Base-by-base conservation (phyloP, 208 protist genomes). In the Porcisia hertigi region DNA sequence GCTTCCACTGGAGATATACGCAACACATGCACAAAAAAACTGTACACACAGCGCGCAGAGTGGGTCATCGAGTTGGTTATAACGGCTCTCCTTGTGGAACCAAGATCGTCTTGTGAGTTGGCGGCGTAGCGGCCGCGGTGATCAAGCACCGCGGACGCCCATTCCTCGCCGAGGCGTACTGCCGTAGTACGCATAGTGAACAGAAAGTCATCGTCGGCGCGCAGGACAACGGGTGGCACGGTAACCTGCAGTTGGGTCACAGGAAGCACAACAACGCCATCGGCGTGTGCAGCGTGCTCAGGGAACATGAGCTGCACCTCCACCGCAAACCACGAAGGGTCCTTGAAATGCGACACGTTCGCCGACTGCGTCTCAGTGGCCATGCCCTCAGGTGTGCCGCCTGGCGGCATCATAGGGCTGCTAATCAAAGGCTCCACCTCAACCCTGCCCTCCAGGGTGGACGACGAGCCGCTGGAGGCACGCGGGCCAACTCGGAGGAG, bases 131-230 rank as follows among this genome's bases (percentile, higher is more conserved):
- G 9, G 11, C 18, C 63, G 1, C 1, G 23, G 18, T 34, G 18
- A 43, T 11, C 1, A 34, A 36, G 20, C 41, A 39, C 16, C 36
- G 55, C n/a, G 30, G 20, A 16, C 54, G 41, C 47, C 52, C 69
- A 45, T 52, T 77, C 80, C 41, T 86, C 74, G 12, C 59, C 45
- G 8, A 78, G 30, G 39, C 77, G 72, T 69, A 82, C 75, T 18
- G 70, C 55, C 7, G 86, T 77, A 25, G 85, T 64, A 18, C 81
- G 80, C 63, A 86, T n/a, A 18, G 85, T 77, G 75, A 86, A 92
- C 8, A 94, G 69, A 49, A 95, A 86, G 39, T 81, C 64, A 57
- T 95, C 91, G 49, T 84, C 55, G n/a, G 92, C 74, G 36, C 86
- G 76, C 49, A 95, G 57, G 7, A 65, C 77, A 16, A 91, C 66